These are phyloP conservation scores for Friedmanniomyces simplex DNA, from an alignment of 495 filamentous ascomycete species.

Conservation along the genomic window DNA sequence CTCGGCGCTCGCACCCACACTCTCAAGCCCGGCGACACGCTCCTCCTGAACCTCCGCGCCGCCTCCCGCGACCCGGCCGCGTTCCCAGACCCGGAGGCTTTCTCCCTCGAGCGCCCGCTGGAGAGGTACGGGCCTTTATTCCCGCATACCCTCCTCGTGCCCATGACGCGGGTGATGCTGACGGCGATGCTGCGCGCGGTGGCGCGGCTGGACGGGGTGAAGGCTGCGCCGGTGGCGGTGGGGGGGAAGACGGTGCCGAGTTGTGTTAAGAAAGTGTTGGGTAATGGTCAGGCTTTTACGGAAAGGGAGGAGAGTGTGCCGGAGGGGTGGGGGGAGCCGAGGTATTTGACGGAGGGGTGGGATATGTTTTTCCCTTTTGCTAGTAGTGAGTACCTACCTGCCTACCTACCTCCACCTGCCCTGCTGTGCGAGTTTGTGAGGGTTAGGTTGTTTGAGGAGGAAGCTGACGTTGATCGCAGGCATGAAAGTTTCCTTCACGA, in stretches of 20 bases:
- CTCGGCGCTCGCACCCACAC: constrained; percentile 33
- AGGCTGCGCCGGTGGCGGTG: constrained; percentile 26
- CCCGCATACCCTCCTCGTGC: constrained; percentile 28
- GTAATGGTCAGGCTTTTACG: constrained; percentile 8
- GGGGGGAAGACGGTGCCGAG: constrained; percentile 11
- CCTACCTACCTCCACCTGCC: too few relatives aligned
- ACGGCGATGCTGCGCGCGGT: constrained; percentile 32
- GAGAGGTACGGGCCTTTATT: constrained; percentile 31
- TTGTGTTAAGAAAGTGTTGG: constrained; percentile 27
- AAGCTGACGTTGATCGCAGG: not conserved
- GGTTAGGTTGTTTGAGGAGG: not conserved
- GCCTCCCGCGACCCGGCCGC: constrained; percentile 25
- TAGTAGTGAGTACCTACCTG: constrained; percentile 28
- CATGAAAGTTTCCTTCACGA: not conserved
- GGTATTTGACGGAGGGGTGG: constrained; percentile 31
- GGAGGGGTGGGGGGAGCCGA: constrained; percentile 22
- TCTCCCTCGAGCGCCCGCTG: constrained; percentile 23
- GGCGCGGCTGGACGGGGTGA: constrained; percentile 21
- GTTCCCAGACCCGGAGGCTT: constrained; percentile 27
- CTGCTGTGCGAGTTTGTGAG: too few relatives aligned
- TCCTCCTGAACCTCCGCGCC: constrained; percentile 41
- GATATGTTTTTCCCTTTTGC: constrained; percentile 32
- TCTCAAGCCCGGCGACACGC: constrained; percentile 37
- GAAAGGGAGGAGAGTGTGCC: not conserved
- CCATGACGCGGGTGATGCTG: constrained; percentile 28